Evolutionary conservation across 2,329 filamentous ascomycete genomes (phyloP).

Genomic region (Cladophialophora carrionii): DNA sequence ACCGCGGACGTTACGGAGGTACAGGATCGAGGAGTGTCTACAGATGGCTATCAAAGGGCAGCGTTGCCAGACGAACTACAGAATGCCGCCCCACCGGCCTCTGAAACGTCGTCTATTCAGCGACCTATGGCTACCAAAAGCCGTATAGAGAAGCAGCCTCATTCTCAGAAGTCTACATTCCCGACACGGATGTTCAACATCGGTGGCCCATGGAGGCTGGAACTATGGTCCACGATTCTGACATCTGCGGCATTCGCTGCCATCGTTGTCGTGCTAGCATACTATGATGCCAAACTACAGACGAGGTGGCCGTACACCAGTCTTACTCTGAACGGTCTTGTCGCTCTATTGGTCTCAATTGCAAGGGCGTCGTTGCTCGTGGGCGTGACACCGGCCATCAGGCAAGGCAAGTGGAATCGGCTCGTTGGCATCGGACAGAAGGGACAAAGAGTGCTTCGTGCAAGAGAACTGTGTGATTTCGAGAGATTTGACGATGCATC

Average conservation of each 20-base stretch:
- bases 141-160: not conserved
- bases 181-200: not conserved
- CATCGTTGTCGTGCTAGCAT: slow-evolving; percentile 6
- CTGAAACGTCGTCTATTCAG: not conserved
- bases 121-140: not conserved
- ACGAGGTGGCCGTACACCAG: not conserved
- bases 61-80: not conserved
- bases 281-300: slow-evolving; percentile 2
- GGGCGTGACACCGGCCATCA: not conserved
- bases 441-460: not conserved
- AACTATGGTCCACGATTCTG: not conserved
- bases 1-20: not conserved
- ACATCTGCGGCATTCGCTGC: not conserved
- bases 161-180: not conserved
- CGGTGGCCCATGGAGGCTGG: not conserved
- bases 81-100: not conserved
- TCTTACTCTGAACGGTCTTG: slow-evolving; percentile 2
- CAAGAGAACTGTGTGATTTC: slow-evolving; percentile 1
- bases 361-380: slow-evolving; percentile 1
- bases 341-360: slow-evolving; percentile 1
- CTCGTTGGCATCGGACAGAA: not conserved
- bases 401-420: slow-evolving; percentile 5
- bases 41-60: not conserved
- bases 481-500: slow-evolving; percentile 6
- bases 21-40: not conserved